These are phyloP conservation scores for Quercus robur DNA, from an alignment of 306 rosid genomes.

Conservation along the genomic window DNA sequence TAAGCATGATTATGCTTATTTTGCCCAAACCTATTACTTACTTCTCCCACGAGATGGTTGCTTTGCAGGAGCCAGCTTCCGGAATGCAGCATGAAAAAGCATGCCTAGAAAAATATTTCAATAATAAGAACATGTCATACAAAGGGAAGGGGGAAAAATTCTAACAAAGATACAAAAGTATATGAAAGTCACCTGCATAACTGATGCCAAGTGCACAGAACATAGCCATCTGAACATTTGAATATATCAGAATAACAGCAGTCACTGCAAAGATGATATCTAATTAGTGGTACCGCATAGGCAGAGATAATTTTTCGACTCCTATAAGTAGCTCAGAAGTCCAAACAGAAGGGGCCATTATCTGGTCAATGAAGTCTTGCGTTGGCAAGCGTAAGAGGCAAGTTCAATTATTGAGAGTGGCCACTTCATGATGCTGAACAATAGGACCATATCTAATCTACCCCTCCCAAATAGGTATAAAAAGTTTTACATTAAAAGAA, in stretches of 20 bases:
- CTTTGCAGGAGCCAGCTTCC: slow-evolving; percentile 67
- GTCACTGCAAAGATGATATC: slow-evolving; percentile 58
- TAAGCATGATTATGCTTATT: neutral
- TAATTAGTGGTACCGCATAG: slow-evolving; percentile 8
- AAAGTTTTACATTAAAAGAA: too few relatives aligned
- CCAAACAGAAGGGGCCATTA: neutral
- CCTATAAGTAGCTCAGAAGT: slow-evolving; percentile 6
- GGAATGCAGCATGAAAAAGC: slow-evolving; percentile 81
- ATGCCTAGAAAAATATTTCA: slow-evolving; percentile 37
- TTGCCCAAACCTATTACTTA: slow-evolving; percentile 19
- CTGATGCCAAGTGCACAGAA: slow-evolving; percentile 67
- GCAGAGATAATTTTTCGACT: neutral
- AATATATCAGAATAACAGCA: slow-evolving; percentile 57
- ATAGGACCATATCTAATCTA: neutral
- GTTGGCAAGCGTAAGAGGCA: neutral
- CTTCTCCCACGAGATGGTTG: slow-evolving; percentile 44
- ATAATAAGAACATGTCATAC: slow-evolving; percentile 3
- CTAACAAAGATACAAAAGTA: neutral
- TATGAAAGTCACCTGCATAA: slow-evolving; percentile 54
- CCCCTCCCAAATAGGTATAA: neutral
- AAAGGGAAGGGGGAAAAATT: neutral
- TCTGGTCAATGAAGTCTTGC: neutral
- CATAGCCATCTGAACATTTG: slow-evolving; percentile 85
- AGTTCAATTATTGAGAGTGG: neutral
- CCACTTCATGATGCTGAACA: neutral